phyloP scores from a whole-genome alignment of 345 rosid species.

The Eucalyptus erythrocorys region DNA sequence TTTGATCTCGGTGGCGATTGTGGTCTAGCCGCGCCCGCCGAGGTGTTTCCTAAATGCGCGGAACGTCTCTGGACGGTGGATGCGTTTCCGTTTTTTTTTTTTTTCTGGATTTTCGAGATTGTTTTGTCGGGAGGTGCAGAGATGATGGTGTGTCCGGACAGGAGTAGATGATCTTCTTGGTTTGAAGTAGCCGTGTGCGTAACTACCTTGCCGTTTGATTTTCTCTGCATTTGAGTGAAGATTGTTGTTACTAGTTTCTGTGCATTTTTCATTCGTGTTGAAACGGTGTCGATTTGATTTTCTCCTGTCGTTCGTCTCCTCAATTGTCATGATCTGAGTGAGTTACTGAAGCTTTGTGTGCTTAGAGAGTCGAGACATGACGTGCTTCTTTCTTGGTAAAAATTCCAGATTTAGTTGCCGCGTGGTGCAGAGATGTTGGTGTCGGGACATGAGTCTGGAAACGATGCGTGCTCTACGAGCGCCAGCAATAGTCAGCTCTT shows the following conservation, averaged over 20 bases:
- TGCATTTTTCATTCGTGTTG: neutral
- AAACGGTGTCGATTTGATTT: neutral
- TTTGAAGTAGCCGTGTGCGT: neutral
- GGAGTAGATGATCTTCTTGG: neutral
- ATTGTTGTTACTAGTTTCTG: neutral
- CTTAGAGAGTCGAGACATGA: neutral
- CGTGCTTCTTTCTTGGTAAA: neutral
- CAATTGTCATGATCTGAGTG: neutral
- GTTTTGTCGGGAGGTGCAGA: neutral
- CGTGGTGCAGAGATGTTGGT: conserved; percentile 23
- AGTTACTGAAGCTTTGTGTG: neutral
- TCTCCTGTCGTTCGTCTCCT: neutral
- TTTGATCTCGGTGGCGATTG: neutral
- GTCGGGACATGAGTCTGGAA: conserved; percentile 13
- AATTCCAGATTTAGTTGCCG: neutral
- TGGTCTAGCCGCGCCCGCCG: neutral
- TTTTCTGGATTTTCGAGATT: neutral
- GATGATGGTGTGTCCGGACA: neutral
- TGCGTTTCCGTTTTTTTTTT: neutral
- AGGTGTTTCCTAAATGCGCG: neutral
- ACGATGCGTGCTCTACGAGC: conserved; percentile 7
- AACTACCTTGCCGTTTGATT: neutral
- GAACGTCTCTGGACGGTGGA: neutral
- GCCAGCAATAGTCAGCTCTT: conserved; percentile 37
- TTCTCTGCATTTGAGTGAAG: neutral